Base-by-base conservation (phyloP, 2,329 filamentous ascomycete species). In the Fusarium anthophilum region DNA sequence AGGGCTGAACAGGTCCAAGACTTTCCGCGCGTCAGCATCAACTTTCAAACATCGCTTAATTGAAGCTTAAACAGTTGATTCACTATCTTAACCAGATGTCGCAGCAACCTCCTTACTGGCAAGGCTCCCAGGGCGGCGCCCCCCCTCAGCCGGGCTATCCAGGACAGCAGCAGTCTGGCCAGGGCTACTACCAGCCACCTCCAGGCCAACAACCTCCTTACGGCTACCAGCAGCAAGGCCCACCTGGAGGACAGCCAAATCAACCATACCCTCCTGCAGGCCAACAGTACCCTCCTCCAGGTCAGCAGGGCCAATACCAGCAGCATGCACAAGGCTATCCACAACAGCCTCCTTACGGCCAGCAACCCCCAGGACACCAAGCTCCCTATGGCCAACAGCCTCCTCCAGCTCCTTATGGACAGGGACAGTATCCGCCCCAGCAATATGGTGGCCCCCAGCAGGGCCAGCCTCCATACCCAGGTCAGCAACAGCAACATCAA, bases 311-410 rank as follows among this genome's bases (percentile, higher is more conserved):
- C 5, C 63, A 68, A 41, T 53, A 47, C 11, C 65, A 61, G 24
- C 63, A 61, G 7, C 54, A 43, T 10, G 18, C 53, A 13, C 69
- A 66, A 26, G 64, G 51, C 15, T 63, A 67, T 26, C 44, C 61
- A 13, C 70, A 62, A 10, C 70, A 73, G 37, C n/a, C 41, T 9
- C 39, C 50, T 4, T 64, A 76, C 17, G 72, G 70, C 3, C 66
- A 73, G 39, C 74, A 70, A n/a, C 48, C 71, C 58, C 54, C 65
- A 65, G 68, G 69, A 66, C 44, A 73, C 76, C 54, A 80, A 79
- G 47, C 32, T 2, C 59, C 65, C 2, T 66, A 73, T 22, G 55
- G 55, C 1, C 37, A 79, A n/a, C 59, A 65, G 11, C 59, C 60
- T 10, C 62, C 73, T 32, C 64, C 71, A 10, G 56, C 45, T 43